Evolutionary conservation across 1,139 yeast species (phyloP), one percentile per base, ranked within the genome.

Genomic region (Hansenula anomala): DNA sequence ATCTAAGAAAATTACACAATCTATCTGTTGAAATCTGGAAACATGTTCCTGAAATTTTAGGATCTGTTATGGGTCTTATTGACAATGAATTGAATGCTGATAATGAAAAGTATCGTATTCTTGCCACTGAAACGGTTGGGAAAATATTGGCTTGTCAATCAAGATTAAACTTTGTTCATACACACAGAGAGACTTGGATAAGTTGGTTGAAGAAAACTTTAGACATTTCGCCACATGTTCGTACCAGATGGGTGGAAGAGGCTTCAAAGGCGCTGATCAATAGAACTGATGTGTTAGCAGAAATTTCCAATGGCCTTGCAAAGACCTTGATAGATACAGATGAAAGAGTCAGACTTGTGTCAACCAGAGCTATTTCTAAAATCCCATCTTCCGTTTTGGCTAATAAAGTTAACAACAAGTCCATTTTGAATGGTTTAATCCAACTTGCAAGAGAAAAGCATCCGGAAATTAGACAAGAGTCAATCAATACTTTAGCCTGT

Each of bases 11-110:
- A 49, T 67, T 85, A 7, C 95, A 88, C 53, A 67, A 63, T 22
- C 62, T 88, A 28, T 68, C 84, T 0, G 66, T 80, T 7, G 82
- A 82, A 46, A 66, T 89, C 5, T 90, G 96, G 96, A 74, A 69
- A 46, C 71, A 75, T 40, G 80, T 80, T 1, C 97, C 97, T 0
- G 92, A 84, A 30, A 64, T 87, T 24, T 64, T 88, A 20, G 71
- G 75, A 4, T 78, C 94, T 1, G 84, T 85, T 1, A 75, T 87
- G 69, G 94, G 95, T 0, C 74, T 87, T 42, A 66, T 89, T 7
- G 89, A 86, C 48, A 92, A 86, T 52, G 95, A 88, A 47, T 64
- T 90, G 37, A 79, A 75, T 46, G 83, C 92, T 0, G 92, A 84
- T 35, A 78, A 82, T 47, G 77, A 75, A 20, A 60, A 68, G 16